Base-by-base conservation (phyloP, 2,329 filamentous ascomycete genomes). In the Daldinia eschscholtzii region DNA sequence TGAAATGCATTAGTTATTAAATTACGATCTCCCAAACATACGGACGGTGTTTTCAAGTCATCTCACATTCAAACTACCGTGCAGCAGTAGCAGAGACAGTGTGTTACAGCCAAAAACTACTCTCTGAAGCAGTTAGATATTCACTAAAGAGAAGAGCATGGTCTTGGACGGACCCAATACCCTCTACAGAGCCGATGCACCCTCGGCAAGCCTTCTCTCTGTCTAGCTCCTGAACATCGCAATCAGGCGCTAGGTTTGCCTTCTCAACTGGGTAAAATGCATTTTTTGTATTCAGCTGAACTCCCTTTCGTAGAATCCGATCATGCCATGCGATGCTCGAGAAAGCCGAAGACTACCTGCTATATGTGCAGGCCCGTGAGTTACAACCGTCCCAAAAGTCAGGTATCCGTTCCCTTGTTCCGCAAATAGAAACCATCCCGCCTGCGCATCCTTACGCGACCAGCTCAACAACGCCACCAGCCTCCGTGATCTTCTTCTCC, bases 401-500 rank as follows among this genome's bases (percentile, higher is more conserved):
- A 72, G 74, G 74, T 76, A 76, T 72, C 73, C 69, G 70, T 72
- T 65, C 68, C 63, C 65, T 56, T 65, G 62, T 70, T 70, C 68
- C 72, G 64, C 58, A 72, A 74, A 70, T 72, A 70, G 70, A 70
- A 70, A 62, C 57, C 68, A 44, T 65, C 55, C 48, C 53, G 65
- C 66, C 61, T 50, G 57, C 30, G 41, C 28, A 57, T 53, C 57
- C 70, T 88, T 92, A 98, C 86, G 94, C 94, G 81, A 98, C 93
- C 83, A 98, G 89, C 89, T 98, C 93, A 80, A 97, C 88, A 80
- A 97, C 93, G 85, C 95, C 95, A 84, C 96, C 96, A 80, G 94
- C 95, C 85, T 96, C 93, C 83, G 93, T 97, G 86, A 99, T 98
- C 92, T 99, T 99, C 87, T 93, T 89, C 92, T 99, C 96, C 77